Conservation (phyloP, 805 yeast species). For the Monosporozyma unispora region DNA sequence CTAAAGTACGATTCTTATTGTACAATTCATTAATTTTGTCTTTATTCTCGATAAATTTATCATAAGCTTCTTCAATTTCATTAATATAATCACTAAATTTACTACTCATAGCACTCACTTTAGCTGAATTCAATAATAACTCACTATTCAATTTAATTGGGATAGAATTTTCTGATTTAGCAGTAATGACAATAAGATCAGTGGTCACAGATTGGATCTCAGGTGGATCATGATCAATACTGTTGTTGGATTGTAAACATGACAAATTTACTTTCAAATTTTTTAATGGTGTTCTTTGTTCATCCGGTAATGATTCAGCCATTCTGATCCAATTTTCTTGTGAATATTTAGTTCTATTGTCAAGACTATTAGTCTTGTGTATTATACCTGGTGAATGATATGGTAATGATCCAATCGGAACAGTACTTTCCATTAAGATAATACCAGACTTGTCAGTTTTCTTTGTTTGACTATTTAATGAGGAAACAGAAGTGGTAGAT, state of each 20-base stretch:
- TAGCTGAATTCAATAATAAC: slow-evolving; percentile 13
- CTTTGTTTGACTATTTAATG: neutral
- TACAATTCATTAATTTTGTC: slow-evolving; percentile 19
- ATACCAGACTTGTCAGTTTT: slow-evolving; percentile 19
- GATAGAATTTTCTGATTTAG: slow-evolving; percentile 27
- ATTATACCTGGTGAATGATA: slow-evolving; percentile 30
- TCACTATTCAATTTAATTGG: slow-evolving; percentile 33
- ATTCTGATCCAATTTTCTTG: slow-evolving; percentile 26
- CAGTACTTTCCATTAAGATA: slow-evolving; percentile 18
- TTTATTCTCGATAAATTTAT: slow-evolving; percentile 15
- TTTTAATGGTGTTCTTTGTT: slow-evolving; percentile 19
- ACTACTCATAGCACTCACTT: slow-evolving; percentile 4
- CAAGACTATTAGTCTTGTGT: slow-evolving; percentile 25
- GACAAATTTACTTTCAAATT: slow-evolving; percentile 20
- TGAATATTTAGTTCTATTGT: slow-evolving; percentile 21
- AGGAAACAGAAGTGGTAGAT: neutral
- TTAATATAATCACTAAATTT: slow-evolving; percentile 11
- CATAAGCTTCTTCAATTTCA: slow-evolving; percentile 8
- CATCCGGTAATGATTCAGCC: slow-evolving; percentile 15
- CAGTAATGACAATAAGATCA: slow-evolving; percentile 28
- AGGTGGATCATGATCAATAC: slow-evolving; percentile 20
- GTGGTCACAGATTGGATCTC: slow-evolving; percentile 19
- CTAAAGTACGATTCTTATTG: slow-evolving; percentile 12
- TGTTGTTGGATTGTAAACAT: slow-evolving; percentile 24
- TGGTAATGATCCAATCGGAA: slow-evolving; percentile 29